phyloP scores from a whole-genome alignment of 768 basidiomycete species.

The Xerocomellus intermedius region DNA sequence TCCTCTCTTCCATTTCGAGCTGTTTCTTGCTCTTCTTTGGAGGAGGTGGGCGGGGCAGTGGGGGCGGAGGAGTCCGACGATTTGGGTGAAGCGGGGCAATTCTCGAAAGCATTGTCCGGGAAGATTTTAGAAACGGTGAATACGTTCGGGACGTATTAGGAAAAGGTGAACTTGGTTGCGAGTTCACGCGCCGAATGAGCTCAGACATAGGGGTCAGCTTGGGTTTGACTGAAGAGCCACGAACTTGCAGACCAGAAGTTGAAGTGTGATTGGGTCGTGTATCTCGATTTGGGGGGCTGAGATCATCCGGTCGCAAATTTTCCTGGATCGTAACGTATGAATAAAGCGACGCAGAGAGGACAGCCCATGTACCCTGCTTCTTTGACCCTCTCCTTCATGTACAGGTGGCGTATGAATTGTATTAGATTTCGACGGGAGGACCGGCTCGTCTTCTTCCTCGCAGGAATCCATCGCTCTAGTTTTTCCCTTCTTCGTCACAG shows the following conservation, averaged over 20 bases:
- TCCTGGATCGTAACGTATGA: constrained; percentile 12
- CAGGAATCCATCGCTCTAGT: constrained; percentile 23
- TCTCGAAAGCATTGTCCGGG: constrained; percentile 55
- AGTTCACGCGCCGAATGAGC: constrained; percentile 69
- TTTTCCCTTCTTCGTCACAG: constrained; percentile 28
- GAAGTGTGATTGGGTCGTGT: constrained; percentile 6
- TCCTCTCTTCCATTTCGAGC: constrained; percentile 69
- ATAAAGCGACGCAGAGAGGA: background rate
- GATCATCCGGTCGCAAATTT: constrained; percentile 7
- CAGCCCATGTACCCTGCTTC: constrained; percentile 15
- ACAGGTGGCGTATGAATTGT: background rate
- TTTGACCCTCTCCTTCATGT: constrained; percentile 4
- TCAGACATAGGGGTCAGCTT: constrained; percentile 69
- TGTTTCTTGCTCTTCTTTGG: constrained; percentile 81
- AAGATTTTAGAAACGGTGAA: constrained; percentile 66
- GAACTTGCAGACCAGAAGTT: constrained; percentile 11
- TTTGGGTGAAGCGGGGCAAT: constrained; percentile 80
- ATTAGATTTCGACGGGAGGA: background rate
- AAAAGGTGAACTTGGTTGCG: constrained; percentile 60
- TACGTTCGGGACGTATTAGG: constrained; percentile 37
- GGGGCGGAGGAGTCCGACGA: constrained; percentile 70
- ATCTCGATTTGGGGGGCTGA: background rate
- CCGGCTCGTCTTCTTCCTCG: constrained; percentile 26
- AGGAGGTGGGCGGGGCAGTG: constrained; percentile 65
- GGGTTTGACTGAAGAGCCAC: constrained; percentile 47